These are phyloP conservation scores for Houttuynia cordata DNA, from an alignment of 164 flowering plant genomes.

Conservation along the genomic window DNA sequence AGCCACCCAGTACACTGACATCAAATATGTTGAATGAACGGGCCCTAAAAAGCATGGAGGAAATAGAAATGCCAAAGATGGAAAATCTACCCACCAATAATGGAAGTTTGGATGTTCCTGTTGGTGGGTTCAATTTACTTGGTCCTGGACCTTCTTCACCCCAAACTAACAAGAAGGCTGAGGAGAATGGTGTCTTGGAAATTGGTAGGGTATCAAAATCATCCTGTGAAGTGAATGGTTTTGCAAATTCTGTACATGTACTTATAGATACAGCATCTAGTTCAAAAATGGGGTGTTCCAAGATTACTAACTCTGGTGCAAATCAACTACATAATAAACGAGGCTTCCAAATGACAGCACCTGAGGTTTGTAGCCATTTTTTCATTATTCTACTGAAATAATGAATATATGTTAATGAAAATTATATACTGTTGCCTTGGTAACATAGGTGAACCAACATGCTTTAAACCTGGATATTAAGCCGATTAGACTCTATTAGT, in stretches of 20 bases:
- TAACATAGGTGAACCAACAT: too few relatives aligned
- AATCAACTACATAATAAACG: conserved; percentile 28
- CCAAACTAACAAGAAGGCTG: conserved; percentile 19
- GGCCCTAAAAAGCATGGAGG: conserved; percentile 64
- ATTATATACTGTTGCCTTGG: too few relatives aligned
- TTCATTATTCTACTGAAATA: neutral
- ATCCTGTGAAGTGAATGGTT: neutral
- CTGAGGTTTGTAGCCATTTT: conserved; percentile 41
- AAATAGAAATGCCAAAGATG: conserved; percentile 42
- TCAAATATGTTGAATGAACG: conserved; percentile 45
- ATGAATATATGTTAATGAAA: too few relatives aligned
- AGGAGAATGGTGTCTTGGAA: conserved; percentile 29
- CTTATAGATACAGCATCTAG: neutral
- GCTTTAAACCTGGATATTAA: too few relatives aligned
- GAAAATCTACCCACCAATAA: conserved; percentile 11
- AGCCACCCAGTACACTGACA: conserved; percentile 42
- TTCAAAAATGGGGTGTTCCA: conserved; percentile 13
- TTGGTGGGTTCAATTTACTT: conserved; percentile 2
- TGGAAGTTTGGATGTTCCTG: conserved; percentile 14
- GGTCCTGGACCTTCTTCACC: conserved; percentile 11
- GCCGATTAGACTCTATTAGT: too few relatives aligned
- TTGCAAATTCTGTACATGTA: neutral
- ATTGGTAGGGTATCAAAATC: neutral
- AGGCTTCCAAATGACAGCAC: conserved; percentile 82
- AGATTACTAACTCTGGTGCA: conserved; percentile 6